Evolutionary conservation across 257 asterid species (phyloP).

Genomic region (Salvia rosmarinus): DNA sequence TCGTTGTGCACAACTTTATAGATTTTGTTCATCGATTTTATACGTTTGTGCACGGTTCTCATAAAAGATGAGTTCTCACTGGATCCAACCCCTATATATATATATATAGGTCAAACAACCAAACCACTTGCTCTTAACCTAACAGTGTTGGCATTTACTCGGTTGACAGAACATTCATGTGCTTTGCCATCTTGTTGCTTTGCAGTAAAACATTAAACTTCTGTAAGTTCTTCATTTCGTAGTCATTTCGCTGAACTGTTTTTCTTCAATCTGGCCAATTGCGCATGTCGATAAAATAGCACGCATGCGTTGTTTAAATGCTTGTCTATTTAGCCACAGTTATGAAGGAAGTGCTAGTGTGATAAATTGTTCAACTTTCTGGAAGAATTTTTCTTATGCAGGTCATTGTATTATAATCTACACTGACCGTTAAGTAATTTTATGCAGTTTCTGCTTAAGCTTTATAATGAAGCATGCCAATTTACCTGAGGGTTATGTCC

Average conservation of each 20-base stretch:
- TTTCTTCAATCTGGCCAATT: neutral
- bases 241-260: neutral
- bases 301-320: conserved; percentile 5
- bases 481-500: conserved; percentile 84
- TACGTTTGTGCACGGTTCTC: too few relatives aligned
- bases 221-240: neutral
- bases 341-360: conserved; percentile 9
- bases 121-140: too few relatives aligned
- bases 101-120: too few relatives aligned
- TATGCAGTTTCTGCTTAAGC: conserved; percentile 82
- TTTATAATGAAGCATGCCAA: conserved; percentile 75
- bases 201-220: neutral
- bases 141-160: too few relatives aligned
- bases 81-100: too few relatives aligned
- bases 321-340: conserved; percentile 26
- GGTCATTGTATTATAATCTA: conserved; percentile 23
- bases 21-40: too few relatives aligned
- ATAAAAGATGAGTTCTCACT: too few relatives aligned
- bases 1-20: too few relatives aligned
- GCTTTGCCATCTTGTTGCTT: neutral
- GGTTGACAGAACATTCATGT: too few relatives aligned
- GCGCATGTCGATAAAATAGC: neutral
- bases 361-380: conserved; percentile 15
- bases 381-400: conserved; percentile 28
- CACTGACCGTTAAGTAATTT: conserved; percentile 31